Conservation (phyloP, 2,329 filamentous ascomycete genomes). For the Acrodontium crateriforme region DNA sequence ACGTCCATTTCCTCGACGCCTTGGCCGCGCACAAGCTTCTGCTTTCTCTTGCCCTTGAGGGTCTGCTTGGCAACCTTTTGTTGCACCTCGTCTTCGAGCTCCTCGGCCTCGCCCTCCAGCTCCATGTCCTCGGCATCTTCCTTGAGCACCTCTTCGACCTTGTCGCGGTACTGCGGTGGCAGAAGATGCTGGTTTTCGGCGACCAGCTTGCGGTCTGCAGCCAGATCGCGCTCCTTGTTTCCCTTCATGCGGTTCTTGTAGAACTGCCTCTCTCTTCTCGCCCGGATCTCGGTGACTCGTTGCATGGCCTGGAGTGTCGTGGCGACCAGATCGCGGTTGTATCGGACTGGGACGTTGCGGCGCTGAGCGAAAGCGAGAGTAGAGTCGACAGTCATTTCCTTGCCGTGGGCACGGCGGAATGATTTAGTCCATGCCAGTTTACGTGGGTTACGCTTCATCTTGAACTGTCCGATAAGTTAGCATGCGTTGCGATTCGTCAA, state of each 20-base stretch:
- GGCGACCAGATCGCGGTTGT: slow-evolving; percentile 81
- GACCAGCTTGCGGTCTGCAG: slow-evolving; percentile 73
- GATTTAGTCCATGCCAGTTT: slow-evolving; percentile 97
- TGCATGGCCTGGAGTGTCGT: slow-evolving; percentile 89
- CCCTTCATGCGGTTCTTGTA: slow-evolving; percentile 90
- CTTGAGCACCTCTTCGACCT: slow-evolving; percentile 39
- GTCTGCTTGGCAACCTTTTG: slow-evolving; percentile 21
- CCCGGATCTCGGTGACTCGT: slow-evolving; percentile 72
- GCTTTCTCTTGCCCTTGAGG: slow-evolving; percentile 33
- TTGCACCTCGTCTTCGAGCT: slow-evolving; percentile 23
- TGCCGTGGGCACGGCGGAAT: slow-evolving; percentile 72
- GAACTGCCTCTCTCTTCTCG: slow-evolving; percentile 74
- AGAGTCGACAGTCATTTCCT: slow-evolving; percentile 78
- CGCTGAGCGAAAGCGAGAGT: slow-evolving; percentile 85
- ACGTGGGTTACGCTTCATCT: slow-evolving; percentile 95
- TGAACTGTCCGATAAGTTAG: slow-evolving; percentile 44
- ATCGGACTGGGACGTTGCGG: slow-evolving; percentile 87
- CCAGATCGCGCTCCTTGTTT: slow-evolving; percentile 70
- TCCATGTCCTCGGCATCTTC: slow-evolving; percentile 44
- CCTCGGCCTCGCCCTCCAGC: slow-evolving; percentile 28
- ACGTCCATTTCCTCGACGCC: slow-evolving; percentile 32
- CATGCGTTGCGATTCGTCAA: slow-evolving; percentile 3
- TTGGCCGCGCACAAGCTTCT: slow-evolving; percentile 31
- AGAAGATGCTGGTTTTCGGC: slow-evolving; percentile 86
- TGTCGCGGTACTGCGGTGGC: slow-evolving; percentile 39